Evolutionary conservation across 2,329 filamentous ascomycete genomes (phyloP).

Genomic region (Aureobasidium sp.): DNA sequence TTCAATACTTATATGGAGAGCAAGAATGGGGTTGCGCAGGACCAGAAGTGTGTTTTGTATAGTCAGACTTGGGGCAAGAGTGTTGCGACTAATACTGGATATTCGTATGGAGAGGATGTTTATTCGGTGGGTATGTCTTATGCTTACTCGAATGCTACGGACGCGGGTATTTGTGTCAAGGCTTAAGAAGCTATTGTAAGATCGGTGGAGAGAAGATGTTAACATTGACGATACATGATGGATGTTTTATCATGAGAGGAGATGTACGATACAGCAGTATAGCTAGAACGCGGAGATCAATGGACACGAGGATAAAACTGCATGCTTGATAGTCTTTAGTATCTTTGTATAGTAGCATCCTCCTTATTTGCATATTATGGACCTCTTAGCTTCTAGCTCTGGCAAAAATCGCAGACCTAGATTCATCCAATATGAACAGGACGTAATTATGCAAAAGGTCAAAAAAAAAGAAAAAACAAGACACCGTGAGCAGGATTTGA

Average conservation of each 20-base stretch:
- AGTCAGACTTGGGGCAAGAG: slow-evolving; percentile 15
- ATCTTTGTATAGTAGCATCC: too few relatives aligned
- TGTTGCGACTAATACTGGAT: slow-evolving; percentile 17
- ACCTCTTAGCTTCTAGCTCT: too few relatives aligned
- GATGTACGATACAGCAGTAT: too few relatives aligned
- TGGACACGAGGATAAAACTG: too few relatives aligned
- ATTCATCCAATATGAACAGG: too few relatives aligned
- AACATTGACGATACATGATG: too few relatives aligned
- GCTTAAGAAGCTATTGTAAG: not conserved
- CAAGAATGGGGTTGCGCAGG: slow-evolving; percentile 27
- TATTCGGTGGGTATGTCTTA: not conserved
- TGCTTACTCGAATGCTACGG: not conserved
- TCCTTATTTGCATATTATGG: too few relatives aligned
- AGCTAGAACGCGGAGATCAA: too few relatives aligned
- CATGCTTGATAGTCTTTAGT: too few relatives aligned
- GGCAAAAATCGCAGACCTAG: too few relatives aligned
- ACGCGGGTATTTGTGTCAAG: not conserved
- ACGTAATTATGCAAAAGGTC: too few relatives aligned
- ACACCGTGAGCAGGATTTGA: not conserved
- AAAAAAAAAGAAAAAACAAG: not conserved
- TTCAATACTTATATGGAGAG: slow-evolving; percentile 32
- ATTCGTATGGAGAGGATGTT: not conserved
- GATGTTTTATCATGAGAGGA: too few relatives aligned
- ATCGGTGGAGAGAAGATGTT: not conserved
- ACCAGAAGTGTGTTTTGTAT: slow-evolving; percentile 33